These are phyloP conservation scores for Eutrema yunnanense DNA, from an alignment of 345 rosid genomes.

Conservation along the genomic window DNA sequence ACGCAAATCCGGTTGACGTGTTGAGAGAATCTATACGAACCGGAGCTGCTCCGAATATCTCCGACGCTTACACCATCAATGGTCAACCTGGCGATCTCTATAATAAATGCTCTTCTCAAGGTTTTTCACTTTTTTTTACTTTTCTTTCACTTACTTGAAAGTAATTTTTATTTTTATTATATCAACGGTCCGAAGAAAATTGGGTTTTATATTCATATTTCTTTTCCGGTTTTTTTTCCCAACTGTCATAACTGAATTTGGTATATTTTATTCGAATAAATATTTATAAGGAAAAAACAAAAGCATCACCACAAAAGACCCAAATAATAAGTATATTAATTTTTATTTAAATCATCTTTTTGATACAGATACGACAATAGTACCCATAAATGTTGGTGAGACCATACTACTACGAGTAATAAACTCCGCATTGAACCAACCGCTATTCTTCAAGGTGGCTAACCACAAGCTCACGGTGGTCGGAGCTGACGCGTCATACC, in stretches of 20 bases:
- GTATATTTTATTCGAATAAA: neutral
- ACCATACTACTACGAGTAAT: slow-evolving; percentile 79
- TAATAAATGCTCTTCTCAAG: slow-evolving; percentile 79
- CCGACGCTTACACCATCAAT: slow-evolving; percentile 86
- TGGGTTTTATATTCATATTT: neutral
- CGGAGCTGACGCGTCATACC: slow-evolving; percentile 84
- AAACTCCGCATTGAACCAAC: slow-evolving; percentile 82
- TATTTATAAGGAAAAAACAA: neutral
- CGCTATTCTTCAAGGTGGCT: slow-evolving; percentile 72
- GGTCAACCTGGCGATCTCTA: slow-evolving; percentile 97
- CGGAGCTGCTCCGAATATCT: slow-evolving; percentile 67
- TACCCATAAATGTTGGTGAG: slow-evolving; percentile 77
- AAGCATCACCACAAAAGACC: neutral
- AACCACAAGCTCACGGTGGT: slow-evolving; percentile 81
- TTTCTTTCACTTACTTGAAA: neutral
- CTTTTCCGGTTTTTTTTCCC: neutral
- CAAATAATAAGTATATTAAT: neutral
- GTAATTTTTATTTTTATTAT: neutral
- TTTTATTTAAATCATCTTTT: neutral
- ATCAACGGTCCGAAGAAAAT: neutral
- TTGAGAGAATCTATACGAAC: slow-evolving; percentile 58
- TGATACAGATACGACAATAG: slow-evolving; percentile 61
- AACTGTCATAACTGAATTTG: slow-evolving; percentile 20
- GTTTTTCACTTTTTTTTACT: slow-evolving; percentile 20
- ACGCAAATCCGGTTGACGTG: slow-evolving; percentile 78